Evolutionary conservation across 345 rosid species (phyloP).

Genomic region (Aquilaria yunnanensis): DNA sequence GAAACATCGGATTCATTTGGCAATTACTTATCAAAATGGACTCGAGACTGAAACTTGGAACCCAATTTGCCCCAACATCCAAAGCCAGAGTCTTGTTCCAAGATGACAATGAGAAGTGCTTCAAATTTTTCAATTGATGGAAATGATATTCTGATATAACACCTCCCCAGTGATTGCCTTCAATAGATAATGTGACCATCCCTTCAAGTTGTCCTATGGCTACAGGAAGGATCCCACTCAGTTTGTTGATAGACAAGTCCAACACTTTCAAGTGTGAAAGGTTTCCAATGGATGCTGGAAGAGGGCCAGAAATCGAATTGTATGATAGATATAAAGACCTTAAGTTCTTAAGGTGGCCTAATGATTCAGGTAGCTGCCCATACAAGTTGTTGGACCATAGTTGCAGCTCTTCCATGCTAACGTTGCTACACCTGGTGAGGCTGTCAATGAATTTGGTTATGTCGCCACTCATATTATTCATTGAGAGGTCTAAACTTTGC

Average conservation of each 20-base stretch:
- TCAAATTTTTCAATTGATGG: slow-evolving; percentile 15
- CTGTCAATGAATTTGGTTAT: slow-evolving; percentile 13
- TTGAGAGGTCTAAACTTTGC: slow-evolving; percentile 14
- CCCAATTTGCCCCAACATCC: slow-evolving; percentile 25
- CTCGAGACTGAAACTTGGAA: slow-evolving; percentile 25
- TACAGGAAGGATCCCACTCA: slow-evolving; percentile 23
- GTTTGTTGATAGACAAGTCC: slow-evolving; percentile 16
- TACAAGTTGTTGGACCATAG: slow-evolving; percentile 12
- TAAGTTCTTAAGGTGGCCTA: slow-evolving; percentile 20
- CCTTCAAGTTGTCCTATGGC: slow-evolving; percentile 20
- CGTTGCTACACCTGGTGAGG: slow-evolving; percentile 9
- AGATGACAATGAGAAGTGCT: neutral
- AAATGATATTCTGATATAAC: slow-evolving; percentile 26
- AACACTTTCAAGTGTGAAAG: slow-evolving; percentile 11
- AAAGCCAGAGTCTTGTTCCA: slow-evolving; percentile 17
- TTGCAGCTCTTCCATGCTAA: slow-evolving; percentile 14
- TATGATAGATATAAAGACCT: slow-evolving; percentile 6
- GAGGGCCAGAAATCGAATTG: slow-evolving; percentile 22
- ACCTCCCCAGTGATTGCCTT: slow-evolving; percentile 20
- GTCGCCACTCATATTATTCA: slow-evolving; percentile 15
- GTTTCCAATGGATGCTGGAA: slow-evolving; percentile 27
- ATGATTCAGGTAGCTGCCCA: slow-evolving; percentile 24
- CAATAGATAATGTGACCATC: slow-evolving; percentile 12
- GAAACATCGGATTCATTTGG: slow-evolving; percentile 27
- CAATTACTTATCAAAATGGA: slow-evolving; percentile 20